These are phyloP conservation scores for Nannochloris sp. DNA, from an alignment of 139 green algal species.

Conservation along the genomic window DNA sequence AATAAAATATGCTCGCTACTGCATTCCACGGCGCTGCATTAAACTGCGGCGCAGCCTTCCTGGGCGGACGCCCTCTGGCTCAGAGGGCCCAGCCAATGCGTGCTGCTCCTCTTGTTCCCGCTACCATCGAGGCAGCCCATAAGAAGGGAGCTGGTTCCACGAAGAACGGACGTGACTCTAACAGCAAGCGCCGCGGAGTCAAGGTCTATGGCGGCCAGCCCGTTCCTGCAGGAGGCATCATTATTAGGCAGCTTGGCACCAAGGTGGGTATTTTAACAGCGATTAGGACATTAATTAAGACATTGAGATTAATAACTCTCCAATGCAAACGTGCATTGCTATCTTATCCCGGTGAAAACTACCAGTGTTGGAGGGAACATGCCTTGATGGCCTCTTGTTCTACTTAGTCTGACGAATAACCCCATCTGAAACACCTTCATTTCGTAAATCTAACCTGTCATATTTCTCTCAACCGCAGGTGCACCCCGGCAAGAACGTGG, in stretches of 20 bases:
- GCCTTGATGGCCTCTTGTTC: too few relatives aligned
- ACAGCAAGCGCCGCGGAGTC: constrained; percentile 79
- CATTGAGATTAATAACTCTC: not conserved
- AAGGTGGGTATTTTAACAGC: constrained; percentile 41
- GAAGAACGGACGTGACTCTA: constrained; percentile 97
- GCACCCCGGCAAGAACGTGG: constrained; percentile 79
- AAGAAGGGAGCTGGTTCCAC: constrained; percentile 87
- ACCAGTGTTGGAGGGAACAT: too few relatives aligned
- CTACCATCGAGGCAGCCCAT: constrained; percentile 60
- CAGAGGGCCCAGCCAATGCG: not conserved
- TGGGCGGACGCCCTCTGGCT: not conserved
- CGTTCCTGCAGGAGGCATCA: constrained; percentile 90
- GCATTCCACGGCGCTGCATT: constrained; percentile 11
- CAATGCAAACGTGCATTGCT: not conserved
- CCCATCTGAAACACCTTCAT: too few relatives aligned
- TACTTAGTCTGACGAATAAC: too few relatives aligned
- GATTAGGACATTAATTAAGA: not conserved
- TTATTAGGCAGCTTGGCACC: constrained; percentile 86
- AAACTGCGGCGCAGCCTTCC: not conserved
- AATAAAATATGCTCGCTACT: constrained; percentile 19
- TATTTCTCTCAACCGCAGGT: too few relatives aligned
- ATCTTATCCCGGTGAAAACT: too few relatives aligned
- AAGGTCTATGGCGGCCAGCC: constrained; percentile 95
- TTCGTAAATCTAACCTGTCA: too few relatives aligned
- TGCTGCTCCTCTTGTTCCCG: not conserved